phyloP scores from a whole-genome alignment of 371 early-diverging fungal genomes.

The Circinella minor region DNA sequence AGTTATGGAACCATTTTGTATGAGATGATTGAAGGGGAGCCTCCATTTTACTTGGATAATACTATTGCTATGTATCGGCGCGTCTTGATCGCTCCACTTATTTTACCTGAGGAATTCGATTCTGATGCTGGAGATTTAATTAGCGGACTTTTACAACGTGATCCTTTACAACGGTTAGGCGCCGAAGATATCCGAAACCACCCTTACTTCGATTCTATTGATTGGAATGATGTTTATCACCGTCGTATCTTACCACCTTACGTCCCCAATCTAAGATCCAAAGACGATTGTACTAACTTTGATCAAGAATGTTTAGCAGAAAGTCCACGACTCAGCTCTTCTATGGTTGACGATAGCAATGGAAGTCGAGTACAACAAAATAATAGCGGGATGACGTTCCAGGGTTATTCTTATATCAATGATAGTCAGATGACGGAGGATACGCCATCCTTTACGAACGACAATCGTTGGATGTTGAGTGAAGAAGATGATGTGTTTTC shows the following conservation, averaged over 20 bases:
- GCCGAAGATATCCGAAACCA: constrained; percentile 67
- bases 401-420: constrained; percentile 16
- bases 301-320: constrained; percentile 59
- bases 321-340: constrained; percentile 45
- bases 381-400: constrained; percentile 4
- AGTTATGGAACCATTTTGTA: constrained; percentile 92
- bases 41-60: constrained; percentile 83
- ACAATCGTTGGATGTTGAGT: not conserved
- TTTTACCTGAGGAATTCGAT: constrained; percentile 70
- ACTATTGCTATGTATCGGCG: constrained; percentile 77
- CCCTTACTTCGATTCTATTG: constrained; percentile 66
- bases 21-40: constrained; percentile 77
- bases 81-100: constrained; percentile 72
- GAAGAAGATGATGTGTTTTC: not conserved
- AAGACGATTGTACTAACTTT: constrained; percentile 67
- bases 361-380: constrained; percentile 7
- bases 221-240: constrained; percentile 72
- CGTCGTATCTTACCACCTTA: constrained; percentile 64
- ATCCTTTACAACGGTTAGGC: constrained; percentile 69
- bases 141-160: constrained; percentile 66
- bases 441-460: constrained; percentile 4
- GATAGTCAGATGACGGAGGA: constrained; percentile 8
- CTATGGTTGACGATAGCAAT: not conserved
- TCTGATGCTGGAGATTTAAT: constrained; percentile 60
- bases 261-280: constrained; percentile 52